Percentiles rank a stretch among this genome's conserved stretches.
phyloP scores from a whole-genome alignment of 2,329 filamentous ascomycete species.

The Cytospora paraplurivora region DNA sequence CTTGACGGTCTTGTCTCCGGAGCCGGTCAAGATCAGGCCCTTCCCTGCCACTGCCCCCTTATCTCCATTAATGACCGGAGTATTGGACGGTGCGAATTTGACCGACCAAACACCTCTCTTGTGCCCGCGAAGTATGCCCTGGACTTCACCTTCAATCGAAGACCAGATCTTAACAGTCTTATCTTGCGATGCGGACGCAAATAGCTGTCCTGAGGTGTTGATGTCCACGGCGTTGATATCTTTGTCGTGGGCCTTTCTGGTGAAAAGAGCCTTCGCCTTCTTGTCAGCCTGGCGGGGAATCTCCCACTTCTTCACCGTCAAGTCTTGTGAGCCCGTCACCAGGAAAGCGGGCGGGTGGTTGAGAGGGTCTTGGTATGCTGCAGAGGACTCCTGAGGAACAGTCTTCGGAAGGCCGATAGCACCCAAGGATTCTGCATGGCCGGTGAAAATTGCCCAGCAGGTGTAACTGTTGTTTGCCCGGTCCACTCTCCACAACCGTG shows the following conservation, averaged over 20 bases:
- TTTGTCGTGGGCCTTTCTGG: constrained; percentile 95
- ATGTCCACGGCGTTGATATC: constrained; percentile 96
- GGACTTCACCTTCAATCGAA: constrained; percentile 81
- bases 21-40: constrained; percentile 85
- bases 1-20: constrained; percentile 94
- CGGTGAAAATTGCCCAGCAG: constrained; percentile 65
- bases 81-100: constrained; percentile 79
- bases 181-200: constrained; percentile 95
- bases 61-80: constrained; percentile 72
- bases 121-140: constrained; percentile 90
- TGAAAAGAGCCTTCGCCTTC: constrained; percentile 72
- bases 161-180: constrained; percentile 98
- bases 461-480: constrained; percentile 67
- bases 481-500: constrained; percentile 86
- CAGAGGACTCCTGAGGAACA: constrained; percentile 66
- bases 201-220: constrained; percentile 72
- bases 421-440: constrained; percentile 91
- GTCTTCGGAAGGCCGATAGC: constrained; percentile 81
- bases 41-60: constrained; percentile 73
- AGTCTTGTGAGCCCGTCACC: constrained; percentile 91
- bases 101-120: constrained; percentile 96
- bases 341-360: constrained; percentile 81
- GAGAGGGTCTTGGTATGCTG: constrained; percentile 72
- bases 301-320: constrained; percentile 94
- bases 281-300: constrained; percentile 63